Conservation (phyloP, 306 rosid species). For the Trifolium pratense region DNA sequence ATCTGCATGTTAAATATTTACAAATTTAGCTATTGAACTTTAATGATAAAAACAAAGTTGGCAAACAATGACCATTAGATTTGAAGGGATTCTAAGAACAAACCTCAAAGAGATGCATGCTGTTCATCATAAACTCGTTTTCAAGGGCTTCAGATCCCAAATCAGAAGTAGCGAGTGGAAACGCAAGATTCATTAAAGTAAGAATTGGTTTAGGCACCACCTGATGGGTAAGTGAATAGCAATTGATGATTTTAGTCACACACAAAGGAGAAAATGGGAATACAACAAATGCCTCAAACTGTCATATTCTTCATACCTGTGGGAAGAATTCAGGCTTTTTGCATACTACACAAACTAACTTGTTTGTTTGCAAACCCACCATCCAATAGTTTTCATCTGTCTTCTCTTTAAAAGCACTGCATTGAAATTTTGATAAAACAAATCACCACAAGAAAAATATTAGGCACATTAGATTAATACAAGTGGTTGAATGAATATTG, state of each 20-base stretch:
- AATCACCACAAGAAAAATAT: slow-evolving; percentile 11
- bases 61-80: slow-evolving; percentile 19
- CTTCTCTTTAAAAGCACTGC: slow-evolving; percentile 82
- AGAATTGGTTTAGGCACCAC: slow-evolving; percentile 89
- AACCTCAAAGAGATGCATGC: slow-evolving; percentile 80
- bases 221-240: slow-evolving; percentile 54
- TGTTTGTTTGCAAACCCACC: slow-evolving; percentile 79
- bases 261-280: slow-evolving; percentile 24
- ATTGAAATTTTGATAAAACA: slow-evolving; percentile 40
- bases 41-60: slow-evolving; percentile 14
- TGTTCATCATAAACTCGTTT: slow-evolving; percentile 80
- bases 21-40: slow-evolving; percentile 26
- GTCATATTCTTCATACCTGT: slow-evolving; percentile 53
- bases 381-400: slow-evolving; percentile 87
- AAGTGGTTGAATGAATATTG: slow-evolving; percentile 34
- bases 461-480: slow-evolving; percentile 11
- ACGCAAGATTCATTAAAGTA: slow-evolving; percentile 68
- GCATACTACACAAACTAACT: slow-evolving; percentile 79
- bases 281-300: slow-evolving; percentile 16
- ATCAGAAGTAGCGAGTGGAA: slow-evolving; percentile 93
- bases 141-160: slow-evolving; percentile 88
- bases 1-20: slow-evolving; percentile 58
- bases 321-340: slow-evolving; percentile 77
- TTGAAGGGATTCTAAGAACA: slow-evolving; percentile 35
- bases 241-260: slow-evolving; percentile 33